Percentiles rank a stretch among this genome's conserved stretches.
phyloP scores from a whole-genome alignment of 805 yeast genomes.

The Saturnispora gosingensis region DNA sequence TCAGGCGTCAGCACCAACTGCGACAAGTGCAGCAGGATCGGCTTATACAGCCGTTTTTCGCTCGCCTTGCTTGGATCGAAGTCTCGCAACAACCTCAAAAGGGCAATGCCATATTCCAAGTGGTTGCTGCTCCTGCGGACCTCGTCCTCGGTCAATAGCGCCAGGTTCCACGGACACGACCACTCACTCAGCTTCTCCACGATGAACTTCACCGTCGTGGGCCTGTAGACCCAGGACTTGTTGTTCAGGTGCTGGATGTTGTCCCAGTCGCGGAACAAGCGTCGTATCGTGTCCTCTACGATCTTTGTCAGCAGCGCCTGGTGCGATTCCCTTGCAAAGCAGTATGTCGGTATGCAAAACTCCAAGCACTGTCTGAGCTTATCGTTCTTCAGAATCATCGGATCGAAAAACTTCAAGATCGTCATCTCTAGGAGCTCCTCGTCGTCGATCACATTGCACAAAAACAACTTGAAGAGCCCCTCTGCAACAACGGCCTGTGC shows the following conservation, averaged over 20 bases:
- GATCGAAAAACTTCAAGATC: slow-evolving; percentile 66
- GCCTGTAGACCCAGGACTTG: slow-evolving; percentile 18
- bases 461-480: slow-evolving; percentile 71
- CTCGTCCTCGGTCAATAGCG: slow-evolving; percentile 36
- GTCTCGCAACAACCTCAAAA: slow-evolving; percentile 40
- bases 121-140: slow-evolving; percentile 41
- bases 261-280: slow-evolving; percentile 41
- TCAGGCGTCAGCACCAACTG: slow-evolving; percentile 36
- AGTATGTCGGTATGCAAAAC: slow-evolving; percentile 82
- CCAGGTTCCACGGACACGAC: slow-evolving; percentile 73
- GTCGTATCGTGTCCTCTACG: slow-evolving; percentile 54
- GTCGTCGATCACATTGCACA: slow-evolving; percentile 67
- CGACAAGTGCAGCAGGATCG: slow-evolving; percentile 41
- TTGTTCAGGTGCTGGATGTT: slow-evolving; percentile 30
- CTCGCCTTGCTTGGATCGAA: slow-evolving; percentile 39
- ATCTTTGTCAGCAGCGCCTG: slow-evolving; percentile 57
- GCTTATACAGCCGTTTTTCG: slow-evolving; percentile 42
- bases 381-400: slow-evolving; percentile 51
- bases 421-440: slow-evolving; percentile 65
- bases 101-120: slow-evolving; percentile 43
- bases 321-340: slow-evolving; percentile 64
- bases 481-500: slow-evolving; percentile 79
- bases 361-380: slow-evolving; percentile 70
- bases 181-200: slow-evolving; percentile 69
- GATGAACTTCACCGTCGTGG: slow-evolving; percentile 40